Evolutionary conservation across 2,329 filamentous ascomycete genomes (phyloP).

Genomic region (Aspergillus sp.): DNA sequence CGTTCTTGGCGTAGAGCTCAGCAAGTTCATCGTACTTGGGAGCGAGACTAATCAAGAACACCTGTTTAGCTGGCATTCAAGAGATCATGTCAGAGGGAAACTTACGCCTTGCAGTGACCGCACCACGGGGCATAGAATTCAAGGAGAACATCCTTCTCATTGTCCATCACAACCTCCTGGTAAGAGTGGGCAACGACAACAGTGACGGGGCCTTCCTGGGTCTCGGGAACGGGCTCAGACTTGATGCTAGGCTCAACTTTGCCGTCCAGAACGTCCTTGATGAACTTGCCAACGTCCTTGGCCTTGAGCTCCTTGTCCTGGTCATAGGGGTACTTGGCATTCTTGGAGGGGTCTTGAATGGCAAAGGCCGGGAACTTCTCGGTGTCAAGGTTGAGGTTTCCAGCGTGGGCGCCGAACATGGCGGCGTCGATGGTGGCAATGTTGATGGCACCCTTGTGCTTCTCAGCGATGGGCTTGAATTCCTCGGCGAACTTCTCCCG

Average conservation of each 20-base stretch:
- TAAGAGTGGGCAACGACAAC: slow-evolving; percentile 93
- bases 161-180: slow-evolving; percentile 84
- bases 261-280: slow-evolving; percentile 79
- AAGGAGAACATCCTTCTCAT: slow-evolving; percentile 93
- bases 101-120: slow-evolving; percentile 67
- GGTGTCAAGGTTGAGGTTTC: slow-evolving; percentile 94
- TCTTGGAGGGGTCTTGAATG: slow-evolving; percentile 93
- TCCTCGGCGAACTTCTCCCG: slow-evolving; percentile 72
- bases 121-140: slow-evolving; percentile 96
- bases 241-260: slow-evolving; percentile 97
- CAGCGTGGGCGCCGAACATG: slow-evolving; percentile 88
- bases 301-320: slow-evolving; percentile 75
- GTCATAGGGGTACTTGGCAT: slow-evolving; percentile 95
- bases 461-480: slow-evolving; percentile 83
- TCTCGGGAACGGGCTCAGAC: slow-evolving; percentile 94
- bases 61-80: slow-evolving; percentile 5
- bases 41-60: slow-evolving; percentile 48
- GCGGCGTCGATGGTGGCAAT: slow-evolving; percentile 97
- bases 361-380: slow-evolving; percentile 97
- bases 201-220: slow-evolving; percentile 82
- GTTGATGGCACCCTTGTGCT: slow-evolving; percentile 93
- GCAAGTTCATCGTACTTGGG: slow-evolving; percentile 68
- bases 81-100: slow-evolving; percentile 10
- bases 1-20: slow-evolving; percentile 51
- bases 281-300: slow-evolving; percentile 74